Conservation (phyloP, 306 rosid species). For the Vigna radiata region DNA sequence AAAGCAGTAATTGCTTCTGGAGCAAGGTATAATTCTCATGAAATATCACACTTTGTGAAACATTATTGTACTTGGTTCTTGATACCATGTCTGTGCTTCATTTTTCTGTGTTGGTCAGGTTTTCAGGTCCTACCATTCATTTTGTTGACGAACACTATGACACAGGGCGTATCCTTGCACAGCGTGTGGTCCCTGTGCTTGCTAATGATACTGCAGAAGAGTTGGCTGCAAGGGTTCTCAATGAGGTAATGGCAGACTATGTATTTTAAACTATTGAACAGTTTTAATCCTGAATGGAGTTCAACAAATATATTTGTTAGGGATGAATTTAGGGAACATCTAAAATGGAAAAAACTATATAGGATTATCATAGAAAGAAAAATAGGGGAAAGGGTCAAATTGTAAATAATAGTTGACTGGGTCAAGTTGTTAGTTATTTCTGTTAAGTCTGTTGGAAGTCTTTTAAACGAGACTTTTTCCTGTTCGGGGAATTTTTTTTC, state of each 20-base stretch:
- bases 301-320: conserved; percentile 13
- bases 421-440: too few species aligned
- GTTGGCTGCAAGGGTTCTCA: conserved; percentile 86
- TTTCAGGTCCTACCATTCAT: conserved; percentile 91
- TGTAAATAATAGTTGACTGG: too few species aligned
- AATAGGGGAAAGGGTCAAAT: too few species aligned
- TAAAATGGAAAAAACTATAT: too few species aligned
- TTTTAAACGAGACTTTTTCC: too few species aligned
- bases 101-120: conserved; percentile 52
- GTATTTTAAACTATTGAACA: conserved; percentile 25
- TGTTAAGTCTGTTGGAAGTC: too few species aligned
- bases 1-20: conserved; percentile 93
- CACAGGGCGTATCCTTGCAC: conserved; percentile 91
- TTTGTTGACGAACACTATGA: conserved; percentile 90
- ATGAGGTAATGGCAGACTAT: conserved; percentile 58
- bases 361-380: too few species aligned
- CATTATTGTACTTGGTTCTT: not conserved
- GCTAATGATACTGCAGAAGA: conserved; percentile 76
- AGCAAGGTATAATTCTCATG: conserved; percentile 60
- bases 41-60: conserved; percentile 10
- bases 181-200: conserved; percentile 81
- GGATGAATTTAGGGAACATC: too few species aligned
- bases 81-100: conserved; percentile 14
- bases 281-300: conserved; percentile 17
- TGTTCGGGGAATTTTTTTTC: too few species aligned